A percentile compares a stretch with the other conserved stretches of the same genome.
These are phyloP conservation scores for Salisapilia sapeloensis DNA, from an alignment of 352 stramenopile genomes.

Conservation along the genomic window DNA sequence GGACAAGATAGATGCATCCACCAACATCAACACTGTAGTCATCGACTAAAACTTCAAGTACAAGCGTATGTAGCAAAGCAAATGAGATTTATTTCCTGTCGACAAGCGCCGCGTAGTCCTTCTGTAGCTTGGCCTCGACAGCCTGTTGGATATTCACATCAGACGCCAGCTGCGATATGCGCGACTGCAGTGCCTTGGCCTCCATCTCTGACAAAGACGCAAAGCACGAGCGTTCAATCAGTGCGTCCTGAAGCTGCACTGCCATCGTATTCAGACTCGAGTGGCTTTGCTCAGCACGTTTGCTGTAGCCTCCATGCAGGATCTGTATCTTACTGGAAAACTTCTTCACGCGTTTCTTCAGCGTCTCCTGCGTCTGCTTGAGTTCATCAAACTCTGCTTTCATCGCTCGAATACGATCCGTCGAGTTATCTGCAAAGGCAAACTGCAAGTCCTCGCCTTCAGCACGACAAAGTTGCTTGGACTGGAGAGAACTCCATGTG, in stretches of 20 bases:
- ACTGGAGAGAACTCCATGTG: slow-evolving; percentile 23
- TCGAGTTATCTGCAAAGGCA: slow-evolving; percentile 14
- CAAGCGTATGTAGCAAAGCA: background rate
- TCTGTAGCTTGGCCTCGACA: slow-evolving; percentile 63
- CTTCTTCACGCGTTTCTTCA: slow-evolving; percentile 56
- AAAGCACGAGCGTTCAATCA: slow-evolving; percentile 57
- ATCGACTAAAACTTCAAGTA: slow-evolving; percentile 14
- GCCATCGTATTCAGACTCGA: slow-evolving; percentile 15
- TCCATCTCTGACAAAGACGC: slow-evolving; percentile 37
- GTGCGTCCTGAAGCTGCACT: slow-evolving; percentile 25
- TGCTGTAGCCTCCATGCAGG: slow-evolving; percentile 40
- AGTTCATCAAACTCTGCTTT: slow-evolving; percentile 44
- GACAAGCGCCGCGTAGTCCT: slow-evolving; percentile 38
- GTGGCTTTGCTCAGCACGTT: slow-evolving; percentile 20
- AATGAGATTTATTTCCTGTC: slow-evolving; percentile 4
- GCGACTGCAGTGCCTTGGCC: slow-evolving; percentile 24
- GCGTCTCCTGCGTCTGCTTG: slow-evolving; percentile 32
- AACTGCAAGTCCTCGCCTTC: slow-evolving; percentile 10
- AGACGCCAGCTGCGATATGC: slow-evolving; percentile 43
- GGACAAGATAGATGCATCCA: slow-evolving; percentile 14
- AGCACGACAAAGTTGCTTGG: slow-evolving; percentile 13
- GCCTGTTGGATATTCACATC: slow-evolving; percentile 65
- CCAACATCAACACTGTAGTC: slow-evolving; percentile 19
- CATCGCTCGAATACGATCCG: slow-evolving; percentile 32
- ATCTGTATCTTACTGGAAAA: slow-evolving; percentile 45